Evolutionary conservation across 2,329 filamentous ascomycete species (phyloP), one percentile per base, ranked within the genome.

Genomic region (Periglandula ipomoeae): DNA sequence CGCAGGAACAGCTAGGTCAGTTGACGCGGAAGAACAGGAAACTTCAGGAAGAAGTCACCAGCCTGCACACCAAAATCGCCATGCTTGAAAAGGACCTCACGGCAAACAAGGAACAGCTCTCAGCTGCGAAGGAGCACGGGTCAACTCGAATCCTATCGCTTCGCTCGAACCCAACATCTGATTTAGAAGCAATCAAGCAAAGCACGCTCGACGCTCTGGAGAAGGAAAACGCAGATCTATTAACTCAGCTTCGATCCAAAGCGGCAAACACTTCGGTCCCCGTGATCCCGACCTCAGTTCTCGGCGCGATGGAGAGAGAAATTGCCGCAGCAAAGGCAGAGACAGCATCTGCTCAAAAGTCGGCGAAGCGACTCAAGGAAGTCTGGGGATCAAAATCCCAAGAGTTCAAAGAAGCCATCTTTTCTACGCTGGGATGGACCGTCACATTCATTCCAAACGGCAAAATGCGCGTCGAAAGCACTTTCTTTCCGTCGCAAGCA

Each of bases 381-480:
- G 93, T 97, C 50, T 98, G 89, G 86, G 81, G 81, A 0, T 80
- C 85, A 56, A 98, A 97, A 65, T 89, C 87, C 1, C 82, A 86
- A 58, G 93, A 98, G 69, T 97, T 98, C 70, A 88, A 94, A 44
- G 89, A 97, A 68, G 89, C 90, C 27, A 90, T 98, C 50, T 90
- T 90, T 54, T 89, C 84, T 19, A 85, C 95, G 1, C 76, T 98
- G 0, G 93, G 93, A 0, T 98, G 90, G 85, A 91, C 91, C 47
- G 81, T 97, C 11, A 89, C 93, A 27, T 97, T 98, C 64, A 85
- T 96, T 64, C 89, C 90, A n/a, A 95, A 95, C 64, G 93, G 93
- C 38, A 91, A 95, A 60, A 94, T 96, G 68, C 84, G 89, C 27
- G 88, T 96, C 20, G 94, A 91, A 48, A 85, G 79, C 51, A 85